phyloP scores from a whole-genome alignment of 129 eudicot species.

The Flaveria linearis region DNA sequence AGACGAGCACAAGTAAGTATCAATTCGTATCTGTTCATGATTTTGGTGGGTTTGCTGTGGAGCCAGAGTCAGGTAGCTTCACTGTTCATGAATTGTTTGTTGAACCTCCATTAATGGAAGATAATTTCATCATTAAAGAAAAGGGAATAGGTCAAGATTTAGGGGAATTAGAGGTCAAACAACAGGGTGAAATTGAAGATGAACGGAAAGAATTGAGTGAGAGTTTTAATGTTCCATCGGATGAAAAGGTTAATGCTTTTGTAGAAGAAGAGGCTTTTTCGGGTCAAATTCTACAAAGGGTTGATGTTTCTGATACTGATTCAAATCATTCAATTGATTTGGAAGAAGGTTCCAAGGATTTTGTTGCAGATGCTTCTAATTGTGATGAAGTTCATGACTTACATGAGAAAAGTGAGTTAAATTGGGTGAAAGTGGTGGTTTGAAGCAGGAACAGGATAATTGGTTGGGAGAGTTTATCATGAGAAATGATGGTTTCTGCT shows the following conservation, averaged over 20 bases:
- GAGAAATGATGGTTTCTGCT: slow-evolving; percentile 31
- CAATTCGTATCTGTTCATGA: slow-evolving; percentile 45
- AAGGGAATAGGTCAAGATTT: slow-evolving; percentile 8
- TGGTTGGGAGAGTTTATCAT: slow-evolving; percentile 36
- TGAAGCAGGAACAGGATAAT: slow-evolving; percentile 19
- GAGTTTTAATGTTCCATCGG: slow-evolving; percentile 24
- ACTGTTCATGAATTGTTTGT: slow-evolving; percentile 62
- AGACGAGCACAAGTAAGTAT: slow-evolving; percentile 46
- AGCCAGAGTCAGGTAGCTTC: slow-evolving; percentile 52
- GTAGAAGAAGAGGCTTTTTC: slow-evolving; percentile 25
- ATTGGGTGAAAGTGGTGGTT: slow-evolving; percentile 22
- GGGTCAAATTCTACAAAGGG: slow-evolving; percentile 4
- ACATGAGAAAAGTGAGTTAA: slow-evolving; percentile 17
- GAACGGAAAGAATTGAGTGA: background rate
- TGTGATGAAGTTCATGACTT: slow-evolving; percentile 24
- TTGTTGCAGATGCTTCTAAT: background rate
- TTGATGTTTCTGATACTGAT: slow-evolving; percentile 4
- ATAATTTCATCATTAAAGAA: slow-evolving; percentile 15
- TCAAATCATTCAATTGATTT: slow-evolving; percentile 6
- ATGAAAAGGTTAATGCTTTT: slow-evolving; percentile 16
- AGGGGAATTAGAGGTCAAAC: slow-evolving; percentile 5
- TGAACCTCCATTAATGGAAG: slow-evolving; percentile 41
- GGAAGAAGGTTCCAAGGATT: slow-evolving; percentile 31
- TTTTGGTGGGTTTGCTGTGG: slow-evolving; percentile 49
- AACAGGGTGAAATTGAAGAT: no score